Evolutionary conservation across 805 yeast genomes (phyloP).

Genomic region (Zygoascus bituminiphila): DNA sequence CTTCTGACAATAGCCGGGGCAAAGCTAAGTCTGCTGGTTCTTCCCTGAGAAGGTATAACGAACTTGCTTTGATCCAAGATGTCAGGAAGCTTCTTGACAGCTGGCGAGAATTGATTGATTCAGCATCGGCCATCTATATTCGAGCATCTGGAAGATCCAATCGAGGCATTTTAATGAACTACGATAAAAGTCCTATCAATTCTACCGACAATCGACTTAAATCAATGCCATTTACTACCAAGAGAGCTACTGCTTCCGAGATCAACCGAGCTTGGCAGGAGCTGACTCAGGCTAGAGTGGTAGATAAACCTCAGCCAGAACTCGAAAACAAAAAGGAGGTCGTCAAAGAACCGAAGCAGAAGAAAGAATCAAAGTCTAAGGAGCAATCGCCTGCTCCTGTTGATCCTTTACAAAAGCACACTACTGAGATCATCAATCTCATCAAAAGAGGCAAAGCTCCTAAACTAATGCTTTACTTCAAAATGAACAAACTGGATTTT

Average conservation of each 20-base stretch:
- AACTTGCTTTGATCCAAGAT: conserved; percentile 70
- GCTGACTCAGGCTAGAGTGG: conserved; percentile 49
- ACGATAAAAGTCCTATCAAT: conserved; percentile 46
- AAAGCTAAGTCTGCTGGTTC: conserved; percentile 97
- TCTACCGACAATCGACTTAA: conserved; percentile 55
- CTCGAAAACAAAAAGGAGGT: conserved; percentile 6
- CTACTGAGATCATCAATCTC: conserved; percentile 49
- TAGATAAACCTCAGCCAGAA: conserved; percentile 27
- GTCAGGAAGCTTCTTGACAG: conserved; percentile 55
- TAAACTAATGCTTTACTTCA: conserved; percentile 52
- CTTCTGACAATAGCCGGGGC: conserved; percentile 86
- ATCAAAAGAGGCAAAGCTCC: conserved; percentile 75
- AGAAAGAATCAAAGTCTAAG: conserved; percentile 27
- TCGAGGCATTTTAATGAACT: conserved; percentile 56
- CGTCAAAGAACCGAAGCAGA: conserved; percentile 20
- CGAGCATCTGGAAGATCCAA: conserved; percentile 73
- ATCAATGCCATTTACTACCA: conserved; percentile 80
- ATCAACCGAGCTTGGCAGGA: conserved; percentile 78
- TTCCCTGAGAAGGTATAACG: conserved; percentile 79
- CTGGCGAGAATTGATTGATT: conserved; percentile 53
- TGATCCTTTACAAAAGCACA: conserved; percentile 37
- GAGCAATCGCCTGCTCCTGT: conserved; percentile 22
- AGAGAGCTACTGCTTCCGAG: conserved; percentile 75
- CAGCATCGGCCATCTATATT: conserved; percentile 64
- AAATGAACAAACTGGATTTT: conserved; percentile 45